phyloP scores from a whole-genome alignment of 2,329 filamentous ascomycete species.

The Lachnellula arida region DNA sequence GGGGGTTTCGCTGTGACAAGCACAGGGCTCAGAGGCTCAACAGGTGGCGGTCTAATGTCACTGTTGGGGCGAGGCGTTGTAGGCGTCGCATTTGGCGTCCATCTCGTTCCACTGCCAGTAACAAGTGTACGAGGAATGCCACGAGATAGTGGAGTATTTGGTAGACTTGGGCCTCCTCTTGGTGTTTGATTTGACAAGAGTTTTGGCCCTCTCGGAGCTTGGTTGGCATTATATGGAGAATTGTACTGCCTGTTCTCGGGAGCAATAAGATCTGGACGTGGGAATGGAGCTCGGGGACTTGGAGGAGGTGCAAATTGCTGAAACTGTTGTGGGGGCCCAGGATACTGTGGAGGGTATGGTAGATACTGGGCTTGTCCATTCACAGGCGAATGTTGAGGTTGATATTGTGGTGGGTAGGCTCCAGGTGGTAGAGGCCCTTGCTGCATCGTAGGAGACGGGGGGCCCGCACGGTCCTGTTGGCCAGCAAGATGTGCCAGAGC shows the following conservation, averaged over 20 bases:
- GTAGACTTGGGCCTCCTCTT: slow-evolving; percentile 16
- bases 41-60: slow-evolving; percentile 47
- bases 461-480: slow-evolving; percentile 29
- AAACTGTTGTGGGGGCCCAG: slow-evolving; percentile 12
- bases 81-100: slow-evolving; percentile 52
- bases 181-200: slow-evolving; percentile 4
- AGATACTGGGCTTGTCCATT: slow-evolving; percentile 23
- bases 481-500: slow-evolving; percentile 30
- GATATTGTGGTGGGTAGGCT: slow-evolving; percentile 16
- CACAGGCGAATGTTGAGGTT: slow-evolving; percentile 16
- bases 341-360: slow-evolving; percentile 16
- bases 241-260: slow-evolving; percentile 30
- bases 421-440: slow-evolving; percentile 18
- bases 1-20: slow-evolving; percentile 32
- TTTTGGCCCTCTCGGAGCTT: slow-evolving; percentile 17
- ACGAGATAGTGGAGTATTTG: slow-evolving; percentile 25
- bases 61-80: slow-evolving; percentile 49
- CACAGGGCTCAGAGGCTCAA: slow-evolving; percentile 56
- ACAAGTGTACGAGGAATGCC: slow-evolving; percentile 7
- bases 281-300: slow-evolving; percentile 21
- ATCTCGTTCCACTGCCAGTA: slow-evolving; percentile 48
- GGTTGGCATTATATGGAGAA: slow-evolving; percentile 31
- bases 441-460: slow-evolving; percentile 25
- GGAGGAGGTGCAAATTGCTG: slow-evolving; percentile 16
- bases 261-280: slow-evolving; percentile 19